Conservation (phyloP, 2,329 filamentous ascomycete species). For the Alternaria gansuensis region DNA sequence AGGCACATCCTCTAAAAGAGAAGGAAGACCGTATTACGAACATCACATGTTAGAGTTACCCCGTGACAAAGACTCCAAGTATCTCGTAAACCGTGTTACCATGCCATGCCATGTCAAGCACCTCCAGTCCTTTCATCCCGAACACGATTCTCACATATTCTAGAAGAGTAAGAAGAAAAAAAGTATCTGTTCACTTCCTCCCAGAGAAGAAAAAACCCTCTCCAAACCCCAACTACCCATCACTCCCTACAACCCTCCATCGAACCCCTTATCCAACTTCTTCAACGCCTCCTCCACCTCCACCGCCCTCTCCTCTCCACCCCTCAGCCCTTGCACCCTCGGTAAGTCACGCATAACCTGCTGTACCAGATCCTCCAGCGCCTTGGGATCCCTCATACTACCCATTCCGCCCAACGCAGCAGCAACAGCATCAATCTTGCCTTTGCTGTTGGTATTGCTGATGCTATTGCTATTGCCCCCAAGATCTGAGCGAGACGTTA, state of each 20-base stretch:
- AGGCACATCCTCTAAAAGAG: no score
- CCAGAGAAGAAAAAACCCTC: no score
- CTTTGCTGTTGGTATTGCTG: slow-evolving; percentile 22
- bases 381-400: slow-evolving; percentile 55
- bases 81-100: no score
- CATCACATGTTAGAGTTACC: no score
- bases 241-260: slow-evolving; percentile 26
- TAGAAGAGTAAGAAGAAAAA: no score
- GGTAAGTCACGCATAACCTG: slow-evolving; percentile 59
- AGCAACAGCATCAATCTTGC: slow-evolving; percentile 40
- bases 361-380: slow-evolving; percentile 56
- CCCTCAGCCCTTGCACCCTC: slow-evolving; percentile 48
- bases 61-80: no score
- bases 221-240: no score
- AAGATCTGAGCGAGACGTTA: slow-evolving; percentile 19
- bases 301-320: slow-evolving; percentile 54
- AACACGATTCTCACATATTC: no score
- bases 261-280: slow-evolving; percentile 56
- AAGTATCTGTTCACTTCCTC: no score
- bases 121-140: no score
- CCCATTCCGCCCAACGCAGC: slow-evolving; percentile 9
- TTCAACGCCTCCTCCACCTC: slow-evolving; percentile 53
- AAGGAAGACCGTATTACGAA: no score
- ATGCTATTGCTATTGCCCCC: background rate
- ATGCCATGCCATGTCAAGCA: no score